Conservation (phyloP, 331 rosid species). For the Malus hybrid region DNA sequence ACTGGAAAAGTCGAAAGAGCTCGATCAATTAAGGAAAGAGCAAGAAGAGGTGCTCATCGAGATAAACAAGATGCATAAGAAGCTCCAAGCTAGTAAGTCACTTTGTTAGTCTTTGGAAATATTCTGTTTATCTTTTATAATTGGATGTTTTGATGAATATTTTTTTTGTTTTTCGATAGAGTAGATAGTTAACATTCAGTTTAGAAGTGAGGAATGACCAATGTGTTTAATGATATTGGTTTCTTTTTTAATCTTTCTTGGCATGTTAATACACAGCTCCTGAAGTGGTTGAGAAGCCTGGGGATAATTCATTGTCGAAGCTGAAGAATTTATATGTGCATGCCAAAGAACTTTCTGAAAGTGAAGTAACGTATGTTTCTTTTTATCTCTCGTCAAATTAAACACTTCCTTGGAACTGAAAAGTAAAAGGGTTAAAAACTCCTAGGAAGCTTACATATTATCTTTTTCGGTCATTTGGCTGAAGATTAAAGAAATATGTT, state of each 20-base stretch:
- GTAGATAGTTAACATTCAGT: background rate
- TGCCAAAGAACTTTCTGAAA: conserved; percentile 84
- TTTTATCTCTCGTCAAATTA: conserved; percentile 8
- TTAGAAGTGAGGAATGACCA: background rate
- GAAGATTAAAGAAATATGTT: background rate
- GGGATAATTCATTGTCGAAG: conserved; percentile 69
- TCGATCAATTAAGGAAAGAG: conserved; percentile 81
- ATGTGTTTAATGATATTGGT: background rate
- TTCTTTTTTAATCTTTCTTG: conserved; percentile 11
- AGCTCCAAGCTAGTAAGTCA: conserved; percentile 57
- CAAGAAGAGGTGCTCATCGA: conserved; percentile 58
- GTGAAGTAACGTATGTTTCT: conserved; percentile 52
- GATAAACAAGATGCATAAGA: conserved; percentile 85
- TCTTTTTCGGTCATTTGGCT: background rate
- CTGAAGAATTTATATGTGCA: conserved; percentile 59
- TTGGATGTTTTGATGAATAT: background rate
- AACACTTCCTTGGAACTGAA: conserved; percentile 1
- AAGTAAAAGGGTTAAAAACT: background rate
- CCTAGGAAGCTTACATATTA: background rate
- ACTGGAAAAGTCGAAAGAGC: conserved; percentile 69
- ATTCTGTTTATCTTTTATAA: background rate
- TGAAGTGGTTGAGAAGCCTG: conserved; percentile 94
- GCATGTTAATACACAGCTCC: conserved; percentile 59
- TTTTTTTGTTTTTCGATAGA: too few species aligned
- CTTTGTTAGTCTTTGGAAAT: background rate